phyloP scores from a whole-genome alignment of 176 grass and related monocot species.

The Cenchrus americanus region DNA sequence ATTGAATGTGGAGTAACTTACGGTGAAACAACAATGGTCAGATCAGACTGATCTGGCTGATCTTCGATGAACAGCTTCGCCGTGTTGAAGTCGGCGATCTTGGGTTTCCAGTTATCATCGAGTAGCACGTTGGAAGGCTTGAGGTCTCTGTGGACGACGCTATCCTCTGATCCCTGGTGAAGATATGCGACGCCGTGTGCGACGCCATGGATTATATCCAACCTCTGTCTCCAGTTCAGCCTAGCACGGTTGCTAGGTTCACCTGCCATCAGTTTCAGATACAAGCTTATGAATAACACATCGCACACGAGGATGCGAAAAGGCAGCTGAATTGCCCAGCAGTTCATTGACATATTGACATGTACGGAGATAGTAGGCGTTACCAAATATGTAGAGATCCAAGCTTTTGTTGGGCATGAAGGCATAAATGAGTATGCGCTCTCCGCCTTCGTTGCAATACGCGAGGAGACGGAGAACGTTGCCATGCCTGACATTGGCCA shows the following conservation, averaged over 20 bases:
- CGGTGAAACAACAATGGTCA: background rate
- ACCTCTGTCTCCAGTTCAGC: background rate
- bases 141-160: constrained; percentile 21
- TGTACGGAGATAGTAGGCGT: too few relatives aligned
- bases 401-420: constrained; percentile 31
- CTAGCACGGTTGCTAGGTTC: background rate
- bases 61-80: background rate
- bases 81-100: constrained; percentile 12
- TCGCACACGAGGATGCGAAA: too few relatives aligned
- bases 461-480: constrained; percentile 20
- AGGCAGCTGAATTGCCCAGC: too few relatives aligned
- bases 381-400: constrained; percentile 36
- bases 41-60: background rate
- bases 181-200: constrained; percentile 15
- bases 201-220: background rate
- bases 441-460: constrained; percentile 15
- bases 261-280: background rate
- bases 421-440: constrained; percentile 19
- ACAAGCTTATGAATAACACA: too few relatives aligned
- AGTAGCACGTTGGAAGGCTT: constrained; percentile 15
- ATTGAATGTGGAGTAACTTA: background rate
- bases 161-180: background rate
- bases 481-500: background rate
- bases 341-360: too few relatives aligned
- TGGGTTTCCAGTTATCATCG: constrained; percentile 9